Evolutionary conservation across 176 grass and related monocot genomes (phyloP), one percentile per base, ranked within the genome.

Genomic region (barley (Hordeum vulgare)): DNA sequence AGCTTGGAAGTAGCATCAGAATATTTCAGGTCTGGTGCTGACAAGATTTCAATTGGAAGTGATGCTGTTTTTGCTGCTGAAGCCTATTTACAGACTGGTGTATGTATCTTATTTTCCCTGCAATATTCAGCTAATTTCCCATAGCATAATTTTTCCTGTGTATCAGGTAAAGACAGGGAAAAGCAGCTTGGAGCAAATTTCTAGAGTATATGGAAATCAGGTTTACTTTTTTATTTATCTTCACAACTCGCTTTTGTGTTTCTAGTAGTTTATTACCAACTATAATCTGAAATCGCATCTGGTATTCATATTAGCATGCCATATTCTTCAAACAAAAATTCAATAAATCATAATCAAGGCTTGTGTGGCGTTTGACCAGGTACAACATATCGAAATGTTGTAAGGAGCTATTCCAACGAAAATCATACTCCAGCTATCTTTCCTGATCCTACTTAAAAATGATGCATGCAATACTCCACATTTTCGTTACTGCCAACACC

Each of bases 1-100:
- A 99, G 96, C 85, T 85, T 99, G 73, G 96, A 99, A 92, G 96
- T 99, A 18, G 96, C 96, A 40, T 99, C 96, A 59, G 91, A 99
- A 85, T 99, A 99, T 90, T 99, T 99, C 69, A 99, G 93, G 74
- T 99, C 96, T 39, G 93, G 96, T 74, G 96, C 93, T 85, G 96
- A 99, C 89, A 99, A 99, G 88, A 80, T 96, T 85, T 99, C 93
- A 78, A 89, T 99, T 71, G 96, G 96, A 86, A 96, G 96, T 80
- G 93, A 99, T 94, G 93, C 96, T 39, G 96, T 99, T 82, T 95
- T 89, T 87, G 87, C 93, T 84, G 93, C 93, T 85, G 96, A 99
- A 85, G 91, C 90, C 82, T 99, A 96, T 93, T 76, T 98, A 66
- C 76, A 69, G 77, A 92, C 93, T 80, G 87, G 89, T 81, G 96